Evolutionary conservation across 495 filamentous ascomycete genomes (phyloP).

Genomic region (Tetracladium setigerum): DNA sequence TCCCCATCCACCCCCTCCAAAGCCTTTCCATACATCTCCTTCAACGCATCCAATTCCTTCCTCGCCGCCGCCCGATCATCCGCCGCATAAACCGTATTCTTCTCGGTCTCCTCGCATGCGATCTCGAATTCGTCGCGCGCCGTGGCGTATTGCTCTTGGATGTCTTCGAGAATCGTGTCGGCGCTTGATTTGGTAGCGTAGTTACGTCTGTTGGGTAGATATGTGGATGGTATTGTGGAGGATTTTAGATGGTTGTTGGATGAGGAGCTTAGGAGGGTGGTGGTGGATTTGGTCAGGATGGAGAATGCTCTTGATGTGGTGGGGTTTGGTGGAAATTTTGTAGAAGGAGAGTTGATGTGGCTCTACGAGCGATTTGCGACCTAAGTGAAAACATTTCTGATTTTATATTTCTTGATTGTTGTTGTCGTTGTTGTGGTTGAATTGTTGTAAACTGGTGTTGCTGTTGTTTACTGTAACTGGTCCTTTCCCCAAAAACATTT

Average conservation of each 20-base stretch:
- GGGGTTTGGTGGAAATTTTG: conserved; percentile 5
- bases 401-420: too few relatives aligned
- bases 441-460: too few relatives aligned
- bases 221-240: background rate
- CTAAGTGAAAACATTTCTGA: conserved; percentile 5
- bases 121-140: conserved; percentile 50
- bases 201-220: conserved; percentile 3
- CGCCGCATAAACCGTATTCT: conserved; percentile 43
- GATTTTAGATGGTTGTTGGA: background rate
- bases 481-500: too few relatives aligned
- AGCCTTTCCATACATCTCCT: conserved; percentile 35
- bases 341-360: background rate
- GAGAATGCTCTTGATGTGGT: background rate
- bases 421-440: too few relatives aligned
- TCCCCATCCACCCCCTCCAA: conserved; percentile 31
- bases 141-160: conserved; percentile 38
- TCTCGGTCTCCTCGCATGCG: conserved; percentile 46
- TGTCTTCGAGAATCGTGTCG: conserved; percentile 35
- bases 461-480: too few relatives aligned
- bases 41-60: conserved; percentile 41
- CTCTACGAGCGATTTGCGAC: conserved; percentile 1
- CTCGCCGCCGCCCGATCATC: conserved; percentile 45
- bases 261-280: background rate
- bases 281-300: background rate
- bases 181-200: conserved; percentile 24